phyloP scores from a whole-genome alignment of 164 flowering plant species.

The Berberis thunbergii region DNA sequence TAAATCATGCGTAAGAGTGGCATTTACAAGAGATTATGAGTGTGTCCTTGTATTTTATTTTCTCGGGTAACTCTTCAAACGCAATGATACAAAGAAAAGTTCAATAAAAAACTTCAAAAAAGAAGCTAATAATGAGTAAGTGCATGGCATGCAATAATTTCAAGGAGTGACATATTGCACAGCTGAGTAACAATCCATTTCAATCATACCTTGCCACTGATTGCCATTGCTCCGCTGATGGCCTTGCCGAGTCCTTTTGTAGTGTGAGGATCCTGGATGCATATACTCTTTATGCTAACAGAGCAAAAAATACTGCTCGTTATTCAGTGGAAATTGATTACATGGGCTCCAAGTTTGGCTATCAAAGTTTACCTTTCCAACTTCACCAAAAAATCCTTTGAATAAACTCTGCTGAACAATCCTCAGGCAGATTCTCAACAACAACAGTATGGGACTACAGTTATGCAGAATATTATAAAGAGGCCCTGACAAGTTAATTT shows the following conservation, averaged over 20 bases:
- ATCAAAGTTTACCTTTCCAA: constrained; percentile 58
- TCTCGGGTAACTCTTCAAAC: no score
- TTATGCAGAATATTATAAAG: constrained; percentile 18
- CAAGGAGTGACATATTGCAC: no score
- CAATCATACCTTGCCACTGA: constrained; percentile 59
- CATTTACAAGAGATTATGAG: no score
- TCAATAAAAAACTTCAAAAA: no score
- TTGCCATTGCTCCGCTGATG: constrained; percentile 31
- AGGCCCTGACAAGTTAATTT: constrained; percentile 3
- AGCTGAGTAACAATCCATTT: background rate
- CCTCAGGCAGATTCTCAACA: constrained; percentile 80
- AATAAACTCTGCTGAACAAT: constrained; percentile 57
- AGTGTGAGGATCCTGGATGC: constrained; percentile 49
- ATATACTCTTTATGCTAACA: constrained; percentile 50
- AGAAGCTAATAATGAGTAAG: no score
- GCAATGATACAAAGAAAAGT: no score
- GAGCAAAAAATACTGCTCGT: background rate
- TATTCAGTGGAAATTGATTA: background rate
- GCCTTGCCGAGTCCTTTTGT: constrained; percentile 32
- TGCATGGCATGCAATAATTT: no score
- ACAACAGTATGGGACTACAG: constrained; percentile 64
- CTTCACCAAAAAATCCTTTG: constrained; percentile 49
- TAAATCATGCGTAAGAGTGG: no score
- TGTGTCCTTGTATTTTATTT: no score
- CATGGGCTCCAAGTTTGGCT: background rate